Evolutionary conservation across 768 basidiomycete species (phyloP).

Genomic region (Pleurotus platypus): DNA sequence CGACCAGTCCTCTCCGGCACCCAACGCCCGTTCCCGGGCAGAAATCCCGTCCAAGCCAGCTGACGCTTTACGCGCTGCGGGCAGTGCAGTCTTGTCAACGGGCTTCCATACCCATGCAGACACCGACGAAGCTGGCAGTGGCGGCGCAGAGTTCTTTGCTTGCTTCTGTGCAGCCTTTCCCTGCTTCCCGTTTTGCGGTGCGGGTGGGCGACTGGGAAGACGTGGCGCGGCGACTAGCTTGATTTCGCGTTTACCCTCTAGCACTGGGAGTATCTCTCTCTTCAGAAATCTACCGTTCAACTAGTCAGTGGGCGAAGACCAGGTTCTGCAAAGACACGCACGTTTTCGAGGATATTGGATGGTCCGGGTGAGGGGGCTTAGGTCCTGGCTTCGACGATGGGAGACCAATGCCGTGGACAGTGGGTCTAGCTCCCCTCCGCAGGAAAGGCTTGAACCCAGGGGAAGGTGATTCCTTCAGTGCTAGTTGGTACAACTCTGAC

Average conservation of each 20-base stretch:
- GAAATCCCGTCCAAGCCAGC: slow-evolving; percentile 16
- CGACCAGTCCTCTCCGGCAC: slow-evolving; percentile 45
- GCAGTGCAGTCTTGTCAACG: slow-evolving; percentile 7
- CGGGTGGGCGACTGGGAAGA: slow-evolving; percentile 16
- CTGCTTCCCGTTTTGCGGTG: slow-evolving; percentile 17
- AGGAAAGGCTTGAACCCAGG: slow-evolving; percentile 18
- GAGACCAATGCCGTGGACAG: background rate
- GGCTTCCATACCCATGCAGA: slow-evolving; percentile 41
- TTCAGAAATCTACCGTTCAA: slow-evolving; percentile 49
- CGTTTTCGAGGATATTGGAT: slow-evolving; percentile 55
- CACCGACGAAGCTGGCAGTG: slow-evolving; percentile 16
- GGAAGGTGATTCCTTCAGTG: slow-evolving; percentile 22
- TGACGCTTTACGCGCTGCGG: background rate
- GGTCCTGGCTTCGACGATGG: slow-evolving; percentile 9
- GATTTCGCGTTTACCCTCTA: slow-evolving; percentile 38
- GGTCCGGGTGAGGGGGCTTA: slow-evolving; percentile 35
- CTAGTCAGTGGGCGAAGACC: background rate
- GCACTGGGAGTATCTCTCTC: slow-evolving; percentile 41
- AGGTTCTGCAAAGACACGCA: slow-evolving; percentile 18
- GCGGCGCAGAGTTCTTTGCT: slow-evolving; percentile 13
- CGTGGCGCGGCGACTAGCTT: slow-evolving; percentile 35
- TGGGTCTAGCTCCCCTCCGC: too few species aligned
- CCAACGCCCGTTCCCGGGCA: slow-evolving; percentile 31
- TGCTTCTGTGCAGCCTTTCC: slow-evolving; percentile 9
- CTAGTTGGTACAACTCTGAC: slow-evolving; percentile 33